Evolutionary conservation across 192 early-diverging fungal genomes (phyloP), one percentile per base, ranked within the genome.

Genomic region (Pilobolus umbonatus): DNA sequence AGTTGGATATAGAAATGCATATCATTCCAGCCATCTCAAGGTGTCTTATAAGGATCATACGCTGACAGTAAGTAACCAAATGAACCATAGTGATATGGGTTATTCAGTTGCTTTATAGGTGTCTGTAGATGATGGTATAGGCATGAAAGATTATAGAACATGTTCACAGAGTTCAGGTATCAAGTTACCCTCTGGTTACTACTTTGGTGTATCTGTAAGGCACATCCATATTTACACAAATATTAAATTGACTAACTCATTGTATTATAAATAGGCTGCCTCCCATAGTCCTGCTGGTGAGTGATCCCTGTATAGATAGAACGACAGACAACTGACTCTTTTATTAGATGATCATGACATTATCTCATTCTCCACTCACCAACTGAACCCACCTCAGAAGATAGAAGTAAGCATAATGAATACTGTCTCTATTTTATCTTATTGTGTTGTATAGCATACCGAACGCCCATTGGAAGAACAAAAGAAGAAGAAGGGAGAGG

Each of bases 311-410:
- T 35, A 5, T 31, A 19, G 29, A 17, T 17, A 21, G 11, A 48
- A 48, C 24, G 28, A 12, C 24, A 36, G 35, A 36, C 6, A 36
- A 11, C 35, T 48, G n/a, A 57, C 35, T 17, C 14, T 24, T 53
- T 22, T 43, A 43, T 71, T 12, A 68, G 90, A 92, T 73, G 90
- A 92, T 65, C 90, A 92, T 50, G 88, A 91, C 69, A 45, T 92
- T 21, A 57, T 76, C 15, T 70, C 80, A 0, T 80, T 90, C 49
- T 86, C 89, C 48, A 71, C 79, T 0, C 87, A 78, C 28, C 81
- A 92, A 60, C 62, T 88, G 10, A 80, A 92, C 42, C 88, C 88
- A 15, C 60, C 68, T 14, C 63, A 63, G 39, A 73, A 71, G 29
- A 63, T n/a, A n/a, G 69, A 61, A 28, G 73, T 75, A 78, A 58